These are phyloP conservation scores for Neurospora hispaniola DNA, from an alignment of 495 filamentous ascomycete genomes.

Conservation along the genomic window DNA sequence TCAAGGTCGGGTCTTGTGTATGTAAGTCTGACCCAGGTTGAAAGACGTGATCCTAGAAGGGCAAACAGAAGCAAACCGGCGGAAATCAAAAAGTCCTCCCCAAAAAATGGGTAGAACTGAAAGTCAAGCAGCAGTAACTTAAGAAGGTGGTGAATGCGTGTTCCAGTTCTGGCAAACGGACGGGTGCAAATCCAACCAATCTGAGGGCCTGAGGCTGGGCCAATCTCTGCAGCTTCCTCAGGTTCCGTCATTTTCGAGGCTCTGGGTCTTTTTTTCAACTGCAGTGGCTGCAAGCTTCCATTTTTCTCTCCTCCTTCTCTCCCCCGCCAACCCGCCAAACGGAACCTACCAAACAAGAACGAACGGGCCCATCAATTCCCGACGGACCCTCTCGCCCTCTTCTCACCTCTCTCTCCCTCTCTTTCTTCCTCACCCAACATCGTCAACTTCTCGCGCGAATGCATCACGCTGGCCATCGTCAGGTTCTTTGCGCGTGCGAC, in stretches of 20 bases:
- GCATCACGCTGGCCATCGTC: neutral
- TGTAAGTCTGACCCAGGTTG: neutral
- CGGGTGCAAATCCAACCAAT: neutral
- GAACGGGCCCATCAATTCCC: neutral
- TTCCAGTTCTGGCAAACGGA: neutral
- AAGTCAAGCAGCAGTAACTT: neutral
- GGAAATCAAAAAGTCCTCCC: neutral
- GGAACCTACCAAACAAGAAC: neutral
- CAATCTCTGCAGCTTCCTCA: neutral
- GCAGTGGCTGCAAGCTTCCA: neutral
- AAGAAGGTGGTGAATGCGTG: neutral
- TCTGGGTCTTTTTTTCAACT: neutral
- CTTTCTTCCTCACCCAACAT: neutral
- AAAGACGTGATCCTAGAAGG: neutral
- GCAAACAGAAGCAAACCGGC: neutral
- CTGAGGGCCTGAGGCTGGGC: neutral
- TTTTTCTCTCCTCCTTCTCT: neutral
- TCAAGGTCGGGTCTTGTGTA: neutral
- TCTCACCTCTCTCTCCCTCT: neutral
- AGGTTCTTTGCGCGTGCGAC: neutral
- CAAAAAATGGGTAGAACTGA: neutral
- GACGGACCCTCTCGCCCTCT: neutral
- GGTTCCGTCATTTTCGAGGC: neutral
- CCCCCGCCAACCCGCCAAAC: neutral
- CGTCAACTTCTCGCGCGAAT: neutral